Evolutionary conservation across 2,329 filamentous ascomycete species (phyloP), one percentile per base, ranked within the genome.

Genomic region (Alternaria gaisen): DNA sequence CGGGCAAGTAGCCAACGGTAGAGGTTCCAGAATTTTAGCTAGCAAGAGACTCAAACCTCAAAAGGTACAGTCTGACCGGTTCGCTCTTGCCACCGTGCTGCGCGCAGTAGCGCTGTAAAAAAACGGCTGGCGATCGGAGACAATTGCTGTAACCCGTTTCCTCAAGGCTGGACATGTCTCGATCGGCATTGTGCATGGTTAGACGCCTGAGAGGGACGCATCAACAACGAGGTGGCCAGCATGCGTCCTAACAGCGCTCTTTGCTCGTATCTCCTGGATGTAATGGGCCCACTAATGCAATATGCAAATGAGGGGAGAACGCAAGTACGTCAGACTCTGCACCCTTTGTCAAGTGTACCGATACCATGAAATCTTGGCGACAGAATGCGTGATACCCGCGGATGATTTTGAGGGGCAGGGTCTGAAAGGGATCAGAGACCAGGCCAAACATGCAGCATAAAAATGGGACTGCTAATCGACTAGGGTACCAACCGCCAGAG

Each of bases 1-100:
- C 92, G 90, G 89, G 84, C 85, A 85, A 54, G 53, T 43, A 63
- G 53, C 60, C 63, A 65, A 65, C 63, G 62, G 64, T 66, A 69
- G 66, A 72, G 73, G 76, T 77, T 77, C 76, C 74, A 79, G 71
- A 78, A 72, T 76, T 69, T 71, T 73, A 72, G 74, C 75, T 76
- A 73, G 70, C 65, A 72, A 68, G 60, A 70, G 61, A 65, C 64
- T 77, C 71, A 71, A 72, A 72, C 69, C 70, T 65, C 67, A 75
- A 74, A 76, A 71, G 76, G 72, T 68, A 77, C 72, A 72, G 76
- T 71, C 72, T 77, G 71, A 76, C 73, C 75, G 76, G 76, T 73
- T 74, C 70, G 70, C 63, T 63, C 66, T 78, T 69, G 75, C 75
- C 76, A 78, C 75, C 66, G 59, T 66, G 61, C 67, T 77, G 74